phyloP scores from a whole-genome alignment of 176 grass and related monocot genomes.

The Avena eriantha region DNA sequence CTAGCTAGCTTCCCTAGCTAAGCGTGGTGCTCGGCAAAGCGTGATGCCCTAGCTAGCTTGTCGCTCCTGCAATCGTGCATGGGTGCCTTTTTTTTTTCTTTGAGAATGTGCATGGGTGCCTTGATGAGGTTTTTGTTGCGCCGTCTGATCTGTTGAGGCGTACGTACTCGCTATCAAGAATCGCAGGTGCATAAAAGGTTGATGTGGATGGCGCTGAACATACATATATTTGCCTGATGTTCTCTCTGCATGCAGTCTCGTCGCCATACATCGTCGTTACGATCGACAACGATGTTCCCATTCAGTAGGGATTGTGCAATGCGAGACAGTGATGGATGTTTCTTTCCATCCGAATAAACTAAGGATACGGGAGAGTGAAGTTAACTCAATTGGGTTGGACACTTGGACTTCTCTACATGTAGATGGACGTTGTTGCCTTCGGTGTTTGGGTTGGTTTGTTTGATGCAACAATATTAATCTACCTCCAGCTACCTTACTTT shows the following conservation, averaged over 20 bases:
- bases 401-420: background rate
- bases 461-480: slow-evolving; percentile 46
- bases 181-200: slow-evolving; percentile 40
- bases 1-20: slow-evolving; percentile 1
- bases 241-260: background rate
- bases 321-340: slow-evolving; percentile 26
- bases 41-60: background rate
- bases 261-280: background rate
- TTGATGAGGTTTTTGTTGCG: slow-evolving; percentile 27
- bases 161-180: slow-evolving; percentile 11
- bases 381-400: background rate
- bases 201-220: slow-evolving; percentile 31
- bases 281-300: background rate
- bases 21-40: background rate
- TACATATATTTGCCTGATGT: background rate
- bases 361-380: background rate
- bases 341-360: background rate
- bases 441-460: slow-evolving; percentile 42
- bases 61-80: background rate
- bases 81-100: background rate
- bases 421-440: background rate
- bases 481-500: slow-evolving; percentile 16
- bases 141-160: slow-evolving; percentile 25
- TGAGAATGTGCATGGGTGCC: background rate
- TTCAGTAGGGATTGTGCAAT: background rate